Conservation (phyloP, 2,329 filamentous ascomycete genomes). For the Ustulina deusta region DNA sequence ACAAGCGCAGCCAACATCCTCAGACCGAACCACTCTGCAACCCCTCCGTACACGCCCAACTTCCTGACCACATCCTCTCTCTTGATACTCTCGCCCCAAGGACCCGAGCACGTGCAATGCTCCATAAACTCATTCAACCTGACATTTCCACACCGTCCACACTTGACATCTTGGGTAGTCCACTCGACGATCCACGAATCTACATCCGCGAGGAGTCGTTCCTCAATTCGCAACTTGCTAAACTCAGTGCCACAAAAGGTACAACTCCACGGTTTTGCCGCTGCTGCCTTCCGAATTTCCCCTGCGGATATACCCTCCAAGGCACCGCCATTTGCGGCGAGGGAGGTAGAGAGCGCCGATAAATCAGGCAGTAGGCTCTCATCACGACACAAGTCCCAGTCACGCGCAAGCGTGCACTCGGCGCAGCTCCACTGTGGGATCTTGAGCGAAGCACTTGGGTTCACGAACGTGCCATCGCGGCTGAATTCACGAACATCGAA, state of each 20-base stretch:
- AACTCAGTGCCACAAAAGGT: conserved; percentile 79
- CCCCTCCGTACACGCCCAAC: conserved; percentile 77
- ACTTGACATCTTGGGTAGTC: conserved; percentile 91
- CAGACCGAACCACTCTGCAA: conserved; percentile 83
- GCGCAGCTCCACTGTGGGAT: conserved; percentile 85
- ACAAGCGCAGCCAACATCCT: conserved; percentile 84
- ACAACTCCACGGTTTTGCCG: conserved; percentile 76
- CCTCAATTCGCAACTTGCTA: conserved; percentile 84
- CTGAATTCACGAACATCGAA: conserved; percentile 97
- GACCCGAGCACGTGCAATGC: conserved; percentile 91
- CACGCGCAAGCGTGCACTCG: conserved; percentile 88
- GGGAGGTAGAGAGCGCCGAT: conserved; percentile 32
- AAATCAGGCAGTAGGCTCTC: conserved; percentile 77
- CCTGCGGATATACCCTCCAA: conserved; percentile 7
- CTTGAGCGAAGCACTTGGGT: conserved; percentile 81
- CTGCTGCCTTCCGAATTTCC: conserved; percentile 46
- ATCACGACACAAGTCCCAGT: conserved; percentile 93
- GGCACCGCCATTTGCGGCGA: not conserved
- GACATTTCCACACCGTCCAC: conserved; percentile 75
- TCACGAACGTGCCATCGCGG: conserved; percentile 85
- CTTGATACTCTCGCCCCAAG: conserved; percentile 80
- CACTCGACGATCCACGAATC: conserved; percentile 82
- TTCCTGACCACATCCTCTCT: conserved; percentile 72
- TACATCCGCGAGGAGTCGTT: conserved; percentile 81
- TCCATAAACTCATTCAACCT: conserved; percentile 95